phyloP scores from a whole-genome alignment of 2,329 filamentous ascomycete genomes.

The Blastomyces parvus region DNA sequence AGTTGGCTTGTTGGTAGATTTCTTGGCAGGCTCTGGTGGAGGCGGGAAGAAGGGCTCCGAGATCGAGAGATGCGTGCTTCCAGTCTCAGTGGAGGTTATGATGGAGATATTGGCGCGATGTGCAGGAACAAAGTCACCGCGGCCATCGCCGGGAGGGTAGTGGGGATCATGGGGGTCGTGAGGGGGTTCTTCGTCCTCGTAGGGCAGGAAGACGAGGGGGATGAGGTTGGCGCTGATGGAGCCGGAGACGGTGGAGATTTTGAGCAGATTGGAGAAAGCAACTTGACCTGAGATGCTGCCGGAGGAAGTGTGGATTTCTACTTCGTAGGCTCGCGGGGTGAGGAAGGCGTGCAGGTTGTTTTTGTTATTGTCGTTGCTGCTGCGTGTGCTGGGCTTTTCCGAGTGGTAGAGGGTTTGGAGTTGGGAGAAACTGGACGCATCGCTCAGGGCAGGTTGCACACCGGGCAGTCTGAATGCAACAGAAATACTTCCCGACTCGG shows the following conservation, averaged over 20 bases:
- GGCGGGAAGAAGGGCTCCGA: slow-evolving; percentile 16
- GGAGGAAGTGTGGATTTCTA: slow-evolving; percentile 22
- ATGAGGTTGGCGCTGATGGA: slow-evolving; percentile 42
- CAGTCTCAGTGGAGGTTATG: slow-evolving; percentile 14
- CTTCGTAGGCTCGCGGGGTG: slow-evolving; percentile 20
- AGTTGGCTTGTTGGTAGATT: background rate
- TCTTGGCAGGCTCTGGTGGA: background rate
- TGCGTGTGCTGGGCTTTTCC: background rate
- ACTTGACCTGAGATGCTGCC: slow-evolving; percentile 34
- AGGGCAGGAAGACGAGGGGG: slow-evolving; percentile 25
- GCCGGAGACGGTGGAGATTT: slow-evolving; percentile 41
- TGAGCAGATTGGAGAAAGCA: slow-evolving; percentile 40
- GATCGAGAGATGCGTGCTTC: slow-evolving; percentile 17
- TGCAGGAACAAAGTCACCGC: background rate
- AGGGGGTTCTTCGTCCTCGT: slow-evolving; percentile 1
- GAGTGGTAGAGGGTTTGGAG: background rate
- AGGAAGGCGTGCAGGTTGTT: slow-evolving; percentile 7
- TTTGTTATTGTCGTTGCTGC: background rate
- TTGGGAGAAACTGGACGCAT: background rate
- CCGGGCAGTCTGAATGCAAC: slow-evolving; percentile 18
- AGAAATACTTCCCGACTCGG: slow-evolving; percentile 21
- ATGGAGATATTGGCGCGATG: slow-evolving; percentile 14
- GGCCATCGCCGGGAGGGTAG: background rate
- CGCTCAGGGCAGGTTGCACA: background rate
- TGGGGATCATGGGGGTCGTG: background rate